phyloP scores from a whole-genome alignment of 345 rosid genomes.

The Populus tremula region DNA sequence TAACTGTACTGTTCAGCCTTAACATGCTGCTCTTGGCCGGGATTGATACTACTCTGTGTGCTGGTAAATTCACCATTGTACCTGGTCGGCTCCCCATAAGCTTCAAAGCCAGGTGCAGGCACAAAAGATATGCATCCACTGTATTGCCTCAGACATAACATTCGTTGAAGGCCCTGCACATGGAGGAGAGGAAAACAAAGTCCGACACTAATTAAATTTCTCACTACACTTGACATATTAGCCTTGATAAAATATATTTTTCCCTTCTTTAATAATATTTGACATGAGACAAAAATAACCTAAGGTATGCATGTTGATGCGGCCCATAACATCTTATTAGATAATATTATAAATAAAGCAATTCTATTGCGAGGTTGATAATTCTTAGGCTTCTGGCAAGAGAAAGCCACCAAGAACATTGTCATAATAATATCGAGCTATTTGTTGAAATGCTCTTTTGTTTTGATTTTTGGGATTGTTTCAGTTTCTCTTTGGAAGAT shows the following conservation, averaged over 20 bases:
- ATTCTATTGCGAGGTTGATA: background rate
- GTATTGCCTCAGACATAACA: constrained; percentile 63
- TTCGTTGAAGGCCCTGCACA: constrained; percentile 67
- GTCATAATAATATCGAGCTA: too few relatives aligned
- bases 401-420: background rate
- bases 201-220: background rate
- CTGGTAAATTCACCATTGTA: constrained; percentile 26
- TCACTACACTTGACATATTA: background rate
- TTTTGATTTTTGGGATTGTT: background rate
- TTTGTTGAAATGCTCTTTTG: background rate
- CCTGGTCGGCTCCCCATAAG: constrained; percentile 58
- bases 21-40: constrained; percentile 30
- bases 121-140: constrained; percentile 70
- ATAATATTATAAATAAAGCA: background rate
- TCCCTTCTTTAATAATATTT: background rate
- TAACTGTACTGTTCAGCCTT: constrained; percentile 39
- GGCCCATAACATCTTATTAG: background rate
- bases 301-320: background rate
- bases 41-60: background rate
- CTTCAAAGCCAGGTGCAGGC: constrained; percentile 91
- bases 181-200: constrained; percentile 1
- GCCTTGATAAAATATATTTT: background rate
- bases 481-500: background rate
- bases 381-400: background rate
- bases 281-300: background rate